A percentile compares a stretch with the other conserved stretches of the same genome.
Conservation (phyloP, 306 rosid genomes). For the Trichosanthes cucumerina region DNA sequence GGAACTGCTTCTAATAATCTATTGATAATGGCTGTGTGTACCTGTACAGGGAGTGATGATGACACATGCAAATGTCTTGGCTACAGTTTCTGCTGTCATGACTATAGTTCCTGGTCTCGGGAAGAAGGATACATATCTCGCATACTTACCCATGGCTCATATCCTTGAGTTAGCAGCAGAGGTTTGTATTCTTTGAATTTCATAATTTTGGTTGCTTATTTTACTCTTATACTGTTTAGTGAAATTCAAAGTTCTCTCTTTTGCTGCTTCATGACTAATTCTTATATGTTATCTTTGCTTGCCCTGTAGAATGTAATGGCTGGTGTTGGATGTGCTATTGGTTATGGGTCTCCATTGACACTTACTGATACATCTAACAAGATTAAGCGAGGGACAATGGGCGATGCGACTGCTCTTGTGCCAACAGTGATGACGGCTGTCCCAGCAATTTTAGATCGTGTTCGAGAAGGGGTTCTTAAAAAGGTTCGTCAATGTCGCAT, state of each 20-base stretch:
- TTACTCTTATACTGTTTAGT: background rate
- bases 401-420: slow-evolving; percentile 62
- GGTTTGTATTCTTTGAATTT: slow-evolving; percentile 34
- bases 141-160: slow-evolving; percentile 94
- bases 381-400: slow-evolving; percentile 75
- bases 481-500: slow-evolving; percentile 47
- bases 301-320: slow-evolving; percentile 55
- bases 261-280: slow-evolving; percentile 18
- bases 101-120: slow-evolving; percentile 74
- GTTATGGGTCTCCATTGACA: slow-evolving; percentile 90
- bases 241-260: background rate
- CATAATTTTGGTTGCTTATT: slow-evolving; percentile 15
- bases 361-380: slow-evolving; percentile 94
- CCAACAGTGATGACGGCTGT: slow-evolving; percentile 92
- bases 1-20: background rate
- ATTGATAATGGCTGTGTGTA: slow-evolving; percentile 12
- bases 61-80: slow-evolving; percentile 90
- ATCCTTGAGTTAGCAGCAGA: slow-evolving; percentile 94
- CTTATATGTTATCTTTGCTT: slow-evolving; percentile 15
- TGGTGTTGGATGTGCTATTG: slow-evolving; percentile 82
- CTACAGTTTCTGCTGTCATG: slow-evolving; percentile 79
- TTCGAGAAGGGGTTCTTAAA: slow-evolving; percentile 83
- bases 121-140: slow-evolving; percentile 68
- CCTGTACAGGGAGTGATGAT: slow-evolving; percentile 90
- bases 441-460: slow-evolving; percentile 97